Evolutionary conservation across 148 eudicot species (phyloP).

Genomic region (Amaranthus hypochondriacus): DNA sequence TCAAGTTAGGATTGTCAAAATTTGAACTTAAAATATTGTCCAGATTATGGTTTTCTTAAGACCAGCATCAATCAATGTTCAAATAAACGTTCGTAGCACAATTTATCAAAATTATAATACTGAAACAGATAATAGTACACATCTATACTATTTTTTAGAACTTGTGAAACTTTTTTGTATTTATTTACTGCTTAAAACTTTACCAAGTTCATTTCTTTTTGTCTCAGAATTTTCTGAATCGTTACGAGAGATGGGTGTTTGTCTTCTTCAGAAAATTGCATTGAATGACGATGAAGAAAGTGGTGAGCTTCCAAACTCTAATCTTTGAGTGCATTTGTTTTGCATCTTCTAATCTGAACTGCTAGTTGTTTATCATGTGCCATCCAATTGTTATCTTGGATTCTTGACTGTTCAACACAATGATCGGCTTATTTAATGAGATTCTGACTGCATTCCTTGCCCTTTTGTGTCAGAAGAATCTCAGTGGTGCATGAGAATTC

Average conservation of each 20-base stretch:
- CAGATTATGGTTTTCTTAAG: too few species aligned
- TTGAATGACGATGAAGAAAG: constrained; percentile 90
- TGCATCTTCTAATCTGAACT: neutral
- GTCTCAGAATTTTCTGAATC: constrained; percentile 91
- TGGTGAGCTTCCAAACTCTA: constrained; percentile 42
- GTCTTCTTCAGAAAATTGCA: constrained; percentile 93
- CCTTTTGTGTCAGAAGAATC: too few species aligned
- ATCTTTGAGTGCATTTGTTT: neutral
- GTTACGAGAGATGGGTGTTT: constrained; percentile 85
- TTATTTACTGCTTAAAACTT: neutral
- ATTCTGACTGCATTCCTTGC: neutral
- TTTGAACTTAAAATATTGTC: neutral
- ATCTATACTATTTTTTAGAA: neutral
- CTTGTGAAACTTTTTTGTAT: neutral
- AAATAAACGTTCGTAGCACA: neutral
- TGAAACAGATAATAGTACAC: too few species aligned
- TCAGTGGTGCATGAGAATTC: too few species aligned
- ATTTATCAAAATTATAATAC: neutral
- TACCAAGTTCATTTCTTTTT: constrained; percentile 3
- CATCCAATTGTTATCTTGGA: neutral
- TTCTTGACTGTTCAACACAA: too few species aligned
- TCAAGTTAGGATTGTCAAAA: too few species aligned
- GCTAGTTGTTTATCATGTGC: neutral
- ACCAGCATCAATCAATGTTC: neutral
- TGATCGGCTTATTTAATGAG: neutral